Evolutionary conservation across 2,329 filamentous ascomycete species (phyloP), one percentile per base, ranked within the genome.

Genomic region (Exophiala sp.): DNA sequence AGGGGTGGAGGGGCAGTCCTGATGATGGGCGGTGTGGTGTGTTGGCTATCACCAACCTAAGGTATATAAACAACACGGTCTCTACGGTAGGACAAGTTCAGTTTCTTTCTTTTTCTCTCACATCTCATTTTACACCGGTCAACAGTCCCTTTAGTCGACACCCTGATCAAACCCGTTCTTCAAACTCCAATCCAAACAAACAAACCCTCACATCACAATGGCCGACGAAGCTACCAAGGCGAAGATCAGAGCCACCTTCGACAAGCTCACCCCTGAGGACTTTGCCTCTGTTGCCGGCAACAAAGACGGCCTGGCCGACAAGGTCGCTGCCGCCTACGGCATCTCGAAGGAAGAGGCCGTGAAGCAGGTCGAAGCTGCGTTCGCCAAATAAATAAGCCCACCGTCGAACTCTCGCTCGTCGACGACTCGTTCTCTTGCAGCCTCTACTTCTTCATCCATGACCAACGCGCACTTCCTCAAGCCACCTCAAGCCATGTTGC

Each of bases 201-300:
- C 38, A 6, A 37, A 37, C n/a, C 19, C n/a, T n/a, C 24, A 6
- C 37, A 48, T 48, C 45, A 56, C 41, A 45, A 58, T 58, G 56
- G 56, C 56, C 39, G 53, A 58, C 53, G 56, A 54, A 29, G 47
- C 42, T 35, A 52, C 48, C 56, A 56, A 56, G 48, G 29, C 47
- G 18, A 46, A 46, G 38, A 51, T 58, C 53, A 50, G 56, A 18
- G 34, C 53, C 40, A 50, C 45, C 27, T 58, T 58, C 46, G 56
- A 58, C 50, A 58, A 58, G 48, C 53, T 58, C 53, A 56, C 48
- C 43, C 53, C 56, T 16, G 48, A 53, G n/a, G 56, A 58, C 45
- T 58, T 58, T 43, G 48, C 48, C 34, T 30, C 50, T 24, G 49
- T 50, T 42, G 46, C 50, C 29, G 56, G 56, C 24, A 52, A 56